These are phyloP conservation scores for Tillandsia fasciculata DNA, from an alignment of 176 grass and related monocot genomes.

Conservation along the genomic window DNA sequence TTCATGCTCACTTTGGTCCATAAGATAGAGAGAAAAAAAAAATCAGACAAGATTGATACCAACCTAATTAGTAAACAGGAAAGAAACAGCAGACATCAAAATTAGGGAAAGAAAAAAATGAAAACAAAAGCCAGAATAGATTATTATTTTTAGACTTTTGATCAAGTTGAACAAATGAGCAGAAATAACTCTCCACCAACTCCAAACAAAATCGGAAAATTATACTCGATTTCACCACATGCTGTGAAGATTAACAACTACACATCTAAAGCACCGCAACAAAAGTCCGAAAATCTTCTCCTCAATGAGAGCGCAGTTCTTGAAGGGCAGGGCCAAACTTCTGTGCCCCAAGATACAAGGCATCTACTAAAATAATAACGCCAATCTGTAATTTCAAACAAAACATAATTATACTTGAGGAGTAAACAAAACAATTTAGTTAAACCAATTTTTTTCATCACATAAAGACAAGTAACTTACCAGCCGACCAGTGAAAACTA, in stretches of 20 bases:
- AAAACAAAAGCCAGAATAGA: too few species aligned
- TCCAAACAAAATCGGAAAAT: too few species aligned
- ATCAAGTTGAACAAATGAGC: too few species aligned
- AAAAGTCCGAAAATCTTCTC: neutral
- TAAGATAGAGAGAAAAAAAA: too few species aligned
- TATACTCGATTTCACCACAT: too few species aligned
- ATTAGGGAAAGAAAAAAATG: too few species aligned
- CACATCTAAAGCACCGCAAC: neutral
- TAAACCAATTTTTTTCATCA: neutral
- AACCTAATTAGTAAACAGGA: too few species aligned
- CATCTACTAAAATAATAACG: conserved; percentile 60
- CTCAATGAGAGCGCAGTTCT: conserved; percentile 42
- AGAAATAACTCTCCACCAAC: too few species aligned
- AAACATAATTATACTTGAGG: neutral
- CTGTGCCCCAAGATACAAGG: conserved; percentile 64
- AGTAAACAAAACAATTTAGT: neutral
- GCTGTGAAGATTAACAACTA: neutral
- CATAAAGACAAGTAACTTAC: conserved; percentile 26
- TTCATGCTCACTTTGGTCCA: too few species aligned
- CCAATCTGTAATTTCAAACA: conserved; percentile 45
- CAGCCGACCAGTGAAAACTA: conserved; percentile 83
- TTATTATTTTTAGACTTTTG: too few species aligned
- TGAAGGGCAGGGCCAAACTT: conserved; percentile 71
- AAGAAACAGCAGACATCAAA: too few species aligned
- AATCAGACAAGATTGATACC: too few species aligned